phyloP scores from a whole-genome alignment of 2,329 filamentous ascomycete genomes.

The Fusarium decemcellulare region DNA sequence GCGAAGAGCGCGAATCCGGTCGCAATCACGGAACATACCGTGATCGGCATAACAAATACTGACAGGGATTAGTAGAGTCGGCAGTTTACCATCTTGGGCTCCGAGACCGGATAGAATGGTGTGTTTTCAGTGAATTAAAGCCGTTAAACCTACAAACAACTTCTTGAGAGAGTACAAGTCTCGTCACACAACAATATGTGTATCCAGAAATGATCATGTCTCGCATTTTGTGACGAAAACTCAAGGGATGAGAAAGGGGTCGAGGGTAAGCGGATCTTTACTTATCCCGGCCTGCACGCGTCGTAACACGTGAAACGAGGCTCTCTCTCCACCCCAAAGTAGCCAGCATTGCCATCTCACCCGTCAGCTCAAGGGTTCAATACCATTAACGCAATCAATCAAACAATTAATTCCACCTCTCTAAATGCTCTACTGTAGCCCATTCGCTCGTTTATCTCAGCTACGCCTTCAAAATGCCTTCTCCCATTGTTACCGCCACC shows the following conservation, averaged over 20 bases:
- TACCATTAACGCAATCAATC: conserved; percentile 4
- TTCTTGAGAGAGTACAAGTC: too few relatives aligned
- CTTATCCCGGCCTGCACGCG: conserved; percentile 19
- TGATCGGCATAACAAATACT: too few relatives aligned
- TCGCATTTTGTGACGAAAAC: conserved; percentile 1
- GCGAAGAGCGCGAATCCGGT: too few relatives aligned
- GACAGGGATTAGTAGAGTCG: too few relatives aligned
- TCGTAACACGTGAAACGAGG: conserved; percentile 5
- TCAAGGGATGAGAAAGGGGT: conserved; percentile 11
- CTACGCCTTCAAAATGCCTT: conserved; percentile 55
- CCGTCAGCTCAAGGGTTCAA: background rate
- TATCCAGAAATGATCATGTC: background rate
- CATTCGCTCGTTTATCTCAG: conserved; percentile 11
- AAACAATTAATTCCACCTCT: background rate
- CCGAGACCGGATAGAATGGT: too few relatives aligned
- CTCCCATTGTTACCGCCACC: conserved; percentile 66
- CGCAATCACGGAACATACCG: too few relatives aligned
- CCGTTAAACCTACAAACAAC: too few relatives aligned
- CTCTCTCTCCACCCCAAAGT: background rate
- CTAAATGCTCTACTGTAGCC: background rate
- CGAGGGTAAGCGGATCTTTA: conserved; percentile 15
- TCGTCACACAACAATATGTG: too few relatives aligned
- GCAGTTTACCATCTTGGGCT: too few relatives aligned
- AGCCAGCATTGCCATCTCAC: background rate
- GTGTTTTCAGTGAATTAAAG: too few relatives aligned